A percentile compares a stretch with the other conserved stretches of the same genome.
Conservation (phyloP, 768 basidiomycete genomes). For the Lentinus tigrinus region DNA sequence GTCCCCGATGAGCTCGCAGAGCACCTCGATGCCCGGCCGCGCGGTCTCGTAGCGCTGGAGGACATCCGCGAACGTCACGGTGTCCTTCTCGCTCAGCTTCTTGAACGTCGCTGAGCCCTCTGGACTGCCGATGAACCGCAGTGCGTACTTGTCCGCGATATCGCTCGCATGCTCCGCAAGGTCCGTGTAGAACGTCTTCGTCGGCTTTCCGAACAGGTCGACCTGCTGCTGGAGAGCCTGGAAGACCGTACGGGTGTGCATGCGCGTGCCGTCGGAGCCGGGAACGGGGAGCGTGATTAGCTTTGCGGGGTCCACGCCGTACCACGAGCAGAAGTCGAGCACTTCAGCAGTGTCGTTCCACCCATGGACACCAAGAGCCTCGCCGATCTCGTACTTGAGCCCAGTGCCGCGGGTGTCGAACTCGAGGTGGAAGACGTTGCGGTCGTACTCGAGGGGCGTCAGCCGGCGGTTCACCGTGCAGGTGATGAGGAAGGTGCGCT, state of each 20-base stretch:
- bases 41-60: conserved; percentile 76
- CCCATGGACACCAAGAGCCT: conserved; percentile 95
- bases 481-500: conserved; percentile 90
- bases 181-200: conserved; percentile 92
- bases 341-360: conserved; percentile 95
- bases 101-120: conserved; percentile 94
- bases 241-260: conserved; percentile 93
- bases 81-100: conserved; percentile 93
- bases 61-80: conserved; percentile 89
- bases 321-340: conserved; percentile 86
- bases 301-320: conserved; percentile 77
- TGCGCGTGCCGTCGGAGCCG: conserved; percentile 53
- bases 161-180: conserved; percentile 73
- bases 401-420: conserved; percentile 91
- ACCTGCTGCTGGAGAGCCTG: conserved; percentile 96
- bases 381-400: conserved; percentile 92
- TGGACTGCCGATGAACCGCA: conserved; percentile 90
- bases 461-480: conserved; percentile 93
- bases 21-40: conserved; percentile 74
- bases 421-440: conserved; percentile 98
- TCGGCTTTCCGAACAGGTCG: conserved; percentile 93
- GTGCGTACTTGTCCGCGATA: conserved; percentile 69
- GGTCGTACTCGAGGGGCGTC: conserved; percentile 93
- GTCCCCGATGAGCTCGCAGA: conserved; percentile 89
- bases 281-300: conserved; percentile 81